These are phyloP conservation scores for Torrubiellomyces zombiae DNA, from an alignment of 2,329 filamentous ascomycete species.

Conservation along the genomic window DNA sequence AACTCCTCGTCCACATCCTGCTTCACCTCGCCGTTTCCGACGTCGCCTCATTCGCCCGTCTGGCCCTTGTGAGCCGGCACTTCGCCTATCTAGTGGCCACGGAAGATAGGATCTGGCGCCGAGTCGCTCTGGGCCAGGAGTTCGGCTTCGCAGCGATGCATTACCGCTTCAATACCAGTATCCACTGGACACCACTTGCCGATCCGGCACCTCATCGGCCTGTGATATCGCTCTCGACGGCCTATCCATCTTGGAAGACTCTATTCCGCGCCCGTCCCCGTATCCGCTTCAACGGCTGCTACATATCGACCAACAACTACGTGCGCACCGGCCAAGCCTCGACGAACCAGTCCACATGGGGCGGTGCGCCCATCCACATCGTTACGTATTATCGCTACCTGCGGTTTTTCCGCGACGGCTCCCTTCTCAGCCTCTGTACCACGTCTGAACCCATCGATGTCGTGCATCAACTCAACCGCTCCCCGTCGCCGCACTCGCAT, in stretches of 20 bases:
- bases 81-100: constrained; percentile 71
- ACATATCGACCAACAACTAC: constrained; percentile 96
- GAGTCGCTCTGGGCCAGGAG: constrained; percentile 50
- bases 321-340: constrained; percentile 63
- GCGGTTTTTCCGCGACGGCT: constrained; percentile 84
- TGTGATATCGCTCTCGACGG: too few relatives aligned
- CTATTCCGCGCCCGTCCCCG: constrained; percentile 76
- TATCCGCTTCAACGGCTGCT: constrained; percentile 85
- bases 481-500: constrained; percentile 41
- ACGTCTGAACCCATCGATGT: constrained; percentile 74
- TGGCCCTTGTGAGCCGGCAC: constrained; percentile 70
- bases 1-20: constrained; percentile 70
- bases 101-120: constrained; percentile 77
- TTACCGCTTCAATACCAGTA: constrained; percentile 53
- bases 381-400: constrained; percentile 97
- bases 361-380: constrained; percentile 63
- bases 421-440: constrained; percentile 62
- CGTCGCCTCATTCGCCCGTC: constrained; percentile 57
- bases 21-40: constrained; percentile 56
- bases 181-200: constrained; percentile 31
- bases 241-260: constrained; percentile 40
- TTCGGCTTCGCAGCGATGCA: constrained; percentile 75
- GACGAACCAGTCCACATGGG: constrained; percentile 57
- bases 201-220: constrained; percentile 14
- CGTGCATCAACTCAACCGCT: constrained; percentile 64